Evolutionary conservation across 148 eudicot genomes (phyloP), one percentile per base, ranked within the genome.

Genomic region (Pouteria glomerata): DNA sequence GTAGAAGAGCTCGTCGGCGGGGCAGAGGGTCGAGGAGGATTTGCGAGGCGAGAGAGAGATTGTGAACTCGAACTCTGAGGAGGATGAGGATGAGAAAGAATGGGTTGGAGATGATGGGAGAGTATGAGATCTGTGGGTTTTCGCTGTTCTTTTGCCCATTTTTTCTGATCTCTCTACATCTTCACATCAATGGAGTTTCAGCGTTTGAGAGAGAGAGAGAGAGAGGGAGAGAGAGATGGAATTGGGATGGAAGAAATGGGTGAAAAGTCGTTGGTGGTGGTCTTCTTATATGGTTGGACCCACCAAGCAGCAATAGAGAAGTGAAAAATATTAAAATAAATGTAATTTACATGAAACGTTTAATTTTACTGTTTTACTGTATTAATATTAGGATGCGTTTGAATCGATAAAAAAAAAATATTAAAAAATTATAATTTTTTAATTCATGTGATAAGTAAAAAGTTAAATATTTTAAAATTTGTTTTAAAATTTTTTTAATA

Each of bases 1-100:
- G 86, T 90, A 93, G 80, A 93, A 93, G 56, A 93, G 91, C 64
- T 93, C 91, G 81, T 93, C 96, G 57, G 98, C 98, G 6, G 97
- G 92, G 74, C 89, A 83, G 31, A 86, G 75, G n/a, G 76, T 72
- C 57, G 84, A 75, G 53, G 96, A 78, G 37, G 95, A 84, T 34
- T 91, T 91, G 1, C 88, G 88, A 0, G 98, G 98, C 3, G 98
- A 90, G 58, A 86, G 18, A 0, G 90, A 79, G 81, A 86, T 79
- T 12, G 85, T 78, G 87, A 93, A 89, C 73, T 90, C 97, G 67
- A 91, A 94, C 8, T 94, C 97, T 1, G 87, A 87, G 16, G 95
- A 89, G 35, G 95, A 89, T 0, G 92, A 84, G 0, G 96, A 89
- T 29, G 92, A 83, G 70, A 76, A 63, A 2, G 97, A 87, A 24